Evolutionary conservation across 2,329 filamentous ascomycete genomes (phyloP).

Genomic region (Diplodia corticola): DNA sequence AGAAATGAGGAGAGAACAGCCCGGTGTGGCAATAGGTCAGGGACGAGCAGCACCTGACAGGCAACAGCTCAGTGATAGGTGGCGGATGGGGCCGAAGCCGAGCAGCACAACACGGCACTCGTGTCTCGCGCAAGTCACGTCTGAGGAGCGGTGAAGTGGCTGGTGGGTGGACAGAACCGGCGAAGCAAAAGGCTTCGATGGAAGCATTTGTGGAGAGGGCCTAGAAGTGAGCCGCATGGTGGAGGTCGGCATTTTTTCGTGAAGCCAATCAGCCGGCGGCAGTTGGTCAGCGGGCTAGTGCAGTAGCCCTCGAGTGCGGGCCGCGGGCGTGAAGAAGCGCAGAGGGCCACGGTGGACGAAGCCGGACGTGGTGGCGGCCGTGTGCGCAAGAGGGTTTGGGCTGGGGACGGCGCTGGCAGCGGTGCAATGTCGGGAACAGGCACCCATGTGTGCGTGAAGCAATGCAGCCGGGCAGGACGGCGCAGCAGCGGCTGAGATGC

Average conservation of each 20-base stretch:
- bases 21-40: not conserved
- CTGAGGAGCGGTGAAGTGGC: conserved; percentile 8
- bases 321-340: not conserved
- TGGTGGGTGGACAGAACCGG: not conserved
- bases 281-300: conserved; percentile 1
- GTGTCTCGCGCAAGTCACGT: not conserved
- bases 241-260: not conserved
- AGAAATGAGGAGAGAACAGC: not conserved
- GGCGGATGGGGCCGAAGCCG: not conserved
- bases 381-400: not conserved
- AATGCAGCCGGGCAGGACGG: not conserved
- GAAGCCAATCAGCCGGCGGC: conserved; percentile 1
- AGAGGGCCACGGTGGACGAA: not conserved
- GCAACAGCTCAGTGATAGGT: not conserved
- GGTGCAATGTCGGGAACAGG: not conserved
- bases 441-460: not conserved
- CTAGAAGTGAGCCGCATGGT: conserved; percentile 17
- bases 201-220: conserved; percentile 11
- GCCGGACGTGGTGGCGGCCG: not conserved
- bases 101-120: too few relatives aligned
- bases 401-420: not conserved
- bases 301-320: not conserved
- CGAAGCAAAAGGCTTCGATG: not conserved
- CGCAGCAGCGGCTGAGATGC: not conserved
- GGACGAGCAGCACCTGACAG: not conserved